A percentile compares a stretch with the other conserved stretches of the same genome.
Conservation (phyloP, 208 protist species). For the Leishmania tarentolae region DNA sequence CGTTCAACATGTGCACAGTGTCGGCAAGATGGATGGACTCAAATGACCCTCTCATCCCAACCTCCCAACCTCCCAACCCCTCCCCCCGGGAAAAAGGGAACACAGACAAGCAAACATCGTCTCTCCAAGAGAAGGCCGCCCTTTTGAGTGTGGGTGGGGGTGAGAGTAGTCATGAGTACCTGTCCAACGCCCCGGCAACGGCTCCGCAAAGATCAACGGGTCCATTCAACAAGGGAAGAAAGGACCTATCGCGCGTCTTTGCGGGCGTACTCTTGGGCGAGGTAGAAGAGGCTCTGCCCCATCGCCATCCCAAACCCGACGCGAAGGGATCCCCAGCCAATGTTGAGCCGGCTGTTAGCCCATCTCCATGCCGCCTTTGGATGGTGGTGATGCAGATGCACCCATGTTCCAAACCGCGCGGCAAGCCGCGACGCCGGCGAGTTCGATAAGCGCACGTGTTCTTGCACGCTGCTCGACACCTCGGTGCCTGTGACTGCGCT, state of each 20-base stretch:
- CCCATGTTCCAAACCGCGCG: slow-evolving; percentile 13
- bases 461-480: not conserved
- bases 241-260: not conserved
- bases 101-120: not conserved
- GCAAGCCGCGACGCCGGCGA: not conserved
- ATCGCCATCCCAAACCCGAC: slow-evolving; percentile 90
- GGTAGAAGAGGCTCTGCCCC: slow-evolving; percentile 80
- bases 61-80: too few relatives aligned
- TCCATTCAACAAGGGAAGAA: not conserved
- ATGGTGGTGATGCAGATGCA: slow-evolving; percentile 43
- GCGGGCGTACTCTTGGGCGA: slow-evolving; percentile 56
- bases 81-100: not conserved
- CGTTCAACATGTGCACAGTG: not conserved
- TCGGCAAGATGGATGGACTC: not conserved
- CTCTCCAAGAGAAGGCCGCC: not conserved
- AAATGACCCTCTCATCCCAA: not conserved
- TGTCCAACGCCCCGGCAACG: not conserved
- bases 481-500: not conserved
- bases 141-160: not conserved
- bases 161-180: not conserved
- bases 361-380: slow-evolving; percentile 73
- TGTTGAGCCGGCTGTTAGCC: slow-evolving; percentile 86
- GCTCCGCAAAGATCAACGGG: not conserved
- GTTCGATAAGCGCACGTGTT: not conserved
- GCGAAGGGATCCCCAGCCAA: slow-evolving; percentile 89